Percentiles rank a stretch among this genome's conserved stretches.
Evolutionary conservation across 1,284 basidiomycete genomes (phyloP).

Genomic region (Cryptococcus wingfieldii): DNA sequence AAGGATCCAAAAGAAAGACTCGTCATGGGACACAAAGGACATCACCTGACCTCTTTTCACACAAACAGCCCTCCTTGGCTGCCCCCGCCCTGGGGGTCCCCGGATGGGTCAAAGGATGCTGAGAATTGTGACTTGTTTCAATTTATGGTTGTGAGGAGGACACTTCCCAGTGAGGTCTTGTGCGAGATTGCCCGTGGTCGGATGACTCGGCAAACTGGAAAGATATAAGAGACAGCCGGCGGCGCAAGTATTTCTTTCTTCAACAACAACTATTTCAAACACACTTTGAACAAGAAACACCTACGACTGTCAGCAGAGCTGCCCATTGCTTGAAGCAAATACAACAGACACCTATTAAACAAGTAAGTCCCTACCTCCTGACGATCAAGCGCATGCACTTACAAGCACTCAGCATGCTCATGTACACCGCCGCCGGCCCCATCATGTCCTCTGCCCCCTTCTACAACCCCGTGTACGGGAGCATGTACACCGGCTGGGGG

Average conservation of each 20-base stretch:
- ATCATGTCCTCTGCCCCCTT: constrained; percentile 21
- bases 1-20: too few species aligned
- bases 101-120: too few species aligned
- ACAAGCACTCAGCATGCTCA: constrained; percentile 9
- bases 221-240: neutral
- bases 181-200: too few species aligned
- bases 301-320: constrained; percentile 2
- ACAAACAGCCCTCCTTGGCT: too few species aligned
- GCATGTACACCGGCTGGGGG: constrained; percentile 19
- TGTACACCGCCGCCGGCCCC: constrained; percentile 23
- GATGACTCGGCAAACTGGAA: neutral
- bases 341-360: neutral
- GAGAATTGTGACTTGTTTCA: too few species aligned
- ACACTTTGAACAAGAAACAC: neutral
- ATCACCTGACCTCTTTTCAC: too few species aligned
- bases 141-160: too few species aligned
- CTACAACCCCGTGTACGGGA: constrained; percentile 18
- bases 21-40: too few species aligned
- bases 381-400: neutral
- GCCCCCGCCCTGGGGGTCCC: too few species aligned
- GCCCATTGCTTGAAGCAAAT: neutral
- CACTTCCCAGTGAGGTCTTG: too few species aligned
- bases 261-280: neutral
- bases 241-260: neutral
- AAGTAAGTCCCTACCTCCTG: neutral